Percentiles rank a stretch among this genome's conserved stretches.
phyloP scores from a whole-genome alignment of 352 stramenopile genomes.

The Globisporangium okanoganense region DNA sequence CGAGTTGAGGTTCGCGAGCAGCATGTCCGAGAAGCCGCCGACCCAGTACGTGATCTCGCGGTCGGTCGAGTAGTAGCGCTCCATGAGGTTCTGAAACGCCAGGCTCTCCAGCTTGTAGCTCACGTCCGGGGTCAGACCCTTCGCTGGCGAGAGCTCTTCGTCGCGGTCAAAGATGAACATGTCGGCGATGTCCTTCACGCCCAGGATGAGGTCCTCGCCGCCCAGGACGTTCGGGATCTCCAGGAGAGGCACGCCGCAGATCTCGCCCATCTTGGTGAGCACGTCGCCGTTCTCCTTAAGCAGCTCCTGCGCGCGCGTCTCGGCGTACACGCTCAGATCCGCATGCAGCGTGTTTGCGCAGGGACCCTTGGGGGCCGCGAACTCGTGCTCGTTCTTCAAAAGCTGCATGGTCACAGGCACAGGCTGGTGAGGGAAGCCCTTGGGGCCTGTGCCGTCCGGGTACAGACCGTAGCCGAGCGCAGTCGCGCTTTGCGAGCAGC shows the following conservation, averaged over 20 bases:
- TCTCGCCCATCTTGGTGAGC: constrained; percentile 44
- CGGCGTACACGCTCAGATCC: constrained; percentile 58
- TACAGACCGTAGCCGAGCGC: constrained; percentile 77
- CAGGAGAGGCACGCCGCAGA: constrained; percentile 58
- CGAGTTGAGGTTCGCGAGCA: constrained; percentile 55
- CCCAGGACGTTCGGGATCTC: constrained; percentile 50
- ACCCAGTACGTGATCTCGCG: constrained; percentile 64
- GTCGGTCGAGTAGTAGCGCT: constrained; percentile 66
- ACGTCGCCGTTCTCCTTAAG: constrained; percentile 53
- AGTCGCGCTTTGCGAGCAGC: constrained; percentile 76
- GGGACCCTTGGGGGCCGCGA: constrained; percentile 76
- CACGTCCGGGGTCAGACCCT: constrained; percentile 44
- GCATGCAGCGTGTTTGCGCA: constrained; percentile 44
- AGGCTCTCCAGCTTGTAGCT: constrained; percentile 43
- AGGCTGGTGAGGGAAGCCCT: constrained; percentile 59
- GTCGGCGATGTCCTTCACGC: constrained; percentile 70
- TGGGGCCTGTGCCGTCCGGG: constrained; percentile 68
- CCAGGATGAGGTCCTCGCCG: constrained; percentile 71
- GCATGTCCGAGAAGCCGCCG: constrained; percentile 58
- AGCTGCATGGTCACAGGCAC: constrained; percentile 86
- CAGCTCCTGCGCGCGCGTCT: constrained; percentile 48
- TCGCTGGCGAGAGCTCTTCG: constrained; percentile 41
- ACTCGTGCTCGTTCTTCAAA: constrained; percentile 79
- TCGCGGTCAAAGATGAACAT: constrained; percentile 75
- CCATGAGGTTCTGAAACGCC: constrained; percentile 68